Conservation (phyloP, 1,284 basidiomycete species). For the Rhodofomes roseus region DNA sequence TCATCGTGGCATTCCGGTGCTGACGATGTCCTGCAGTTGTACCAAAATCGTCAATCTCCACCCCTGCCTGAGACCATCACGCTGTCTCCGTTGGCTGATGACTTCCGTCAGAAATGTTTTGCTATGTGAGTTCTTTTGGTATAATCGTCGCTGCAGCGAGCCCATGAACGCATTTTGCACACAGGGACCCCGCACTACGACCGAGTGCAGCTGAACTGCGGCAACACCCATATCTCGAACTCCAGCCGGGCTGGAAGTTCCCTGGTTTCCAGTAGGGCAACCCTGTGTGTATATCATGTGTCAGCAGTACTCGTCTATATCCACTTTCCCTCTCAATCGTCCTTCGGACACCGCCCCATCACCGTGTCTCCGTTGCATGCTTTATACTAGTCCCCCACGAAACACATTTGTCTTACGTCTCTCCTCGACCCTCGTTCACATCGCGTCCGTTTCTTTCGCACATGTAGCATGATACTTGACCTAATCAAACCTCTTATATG, state of each 20-base stretch:
- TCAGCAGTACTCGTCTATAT: constrained; percentile 1
- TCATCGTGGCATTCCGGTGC: constrained; percentile 1
- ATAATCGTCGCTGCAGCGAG: constrained; percentile 90
- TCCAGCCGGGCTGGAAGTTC: constrained; percentile 78
- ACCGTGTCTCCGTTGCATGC: neutral
- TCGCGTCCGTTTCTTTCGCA: neutral
- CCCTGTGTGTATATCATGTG: neutral
- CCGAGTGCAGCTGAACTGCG: constrained; percentile 83
- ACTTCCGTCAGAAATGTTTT: constrained; percentile 90
- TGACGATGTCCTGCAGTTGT: constrained; percentile 48
- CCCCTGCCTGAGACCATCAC: constrained; percentile 84
- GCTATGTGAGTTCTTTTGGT: constrained; percentile 75
- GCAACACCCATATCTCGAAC: constrained; percentile 79
- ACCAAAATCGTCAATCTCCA: constrained; percentile 79
- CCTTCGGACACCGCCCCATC: neutral
- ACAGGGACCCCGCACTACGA: constrained; percentile 81
- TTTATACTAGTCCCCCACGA: neutral
- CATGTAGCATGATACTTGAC: neutral
- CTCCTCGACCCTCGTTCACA: neutral
- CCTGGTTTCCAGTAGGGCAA: constrained; percentile 44
- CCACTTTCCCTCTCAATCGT: neutral
- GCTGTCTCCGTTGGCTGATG: constrained; percentile 73
- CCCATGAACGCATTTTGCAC: constrained; percentile 77
- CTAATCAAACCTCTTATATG: neutral
- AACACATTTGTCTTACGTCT: neutral